These are phyloP conservation scores for Zizania palustris DNA, from an alignment of 202 grass and related monocot species.

Conservation along the genomic window DNA sequence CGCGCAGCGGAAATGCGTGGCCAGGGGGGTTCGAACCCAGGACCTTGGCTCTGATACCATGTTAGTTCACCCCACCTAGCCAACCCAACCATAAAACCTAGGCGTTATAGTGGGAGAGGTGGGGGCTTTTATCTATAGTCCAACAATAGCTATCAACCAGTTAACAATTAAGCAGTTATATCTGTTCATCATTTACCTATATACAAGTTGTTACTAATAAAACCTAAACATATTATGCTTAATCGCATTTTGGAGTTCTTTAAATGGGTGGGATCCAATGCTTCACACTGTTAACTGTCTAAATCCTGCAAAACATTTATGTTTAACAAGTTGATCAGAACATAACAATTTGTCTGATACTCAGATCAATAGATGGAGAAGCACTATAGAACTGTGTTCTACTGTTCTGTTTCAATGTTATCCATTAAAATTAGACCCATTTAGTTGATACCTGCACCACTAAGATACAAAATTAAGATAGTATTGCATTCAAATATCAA, in stretches of 20 bases:
- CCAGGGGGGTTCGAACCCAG: no score
- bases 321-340: slow-evolving; percentile 36
- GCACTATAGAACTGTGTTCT: slow-evolving; percentile 1
- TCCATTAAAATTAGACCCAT: background rate
- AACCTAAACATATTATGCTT: slow-evolving; percentile 35
- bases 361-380: background rate
- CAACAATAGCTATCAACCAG: background rate
- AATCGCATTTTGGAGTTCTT: slow-evolving; percentile 96
- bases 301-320: slow-evolving; percentile 72
- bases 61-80: no score
- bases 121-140: no score
- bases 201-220: background rate
- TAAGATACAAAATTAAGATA: background rate
- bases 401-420: background rate
- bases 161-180: background rate
- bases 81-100: no score
- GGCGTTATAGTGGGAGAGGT: no score
- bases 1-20: no score
- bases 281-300: slow-evolving; percentile 60
- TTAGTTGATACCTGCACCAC: background rate
- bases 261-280: slow-evolving; percentile 99
- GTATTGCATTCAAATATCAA: background rate
- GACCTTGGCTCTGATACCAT: no score
- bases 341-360: background rate
- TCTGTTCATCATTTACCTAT: background rate